Evolutionary conservation across 2,329 filamentous ascomycete species (phyloP), one percentile per base, ranked within the genome.

Genomic region (Seiridium cupressi): DNA sequence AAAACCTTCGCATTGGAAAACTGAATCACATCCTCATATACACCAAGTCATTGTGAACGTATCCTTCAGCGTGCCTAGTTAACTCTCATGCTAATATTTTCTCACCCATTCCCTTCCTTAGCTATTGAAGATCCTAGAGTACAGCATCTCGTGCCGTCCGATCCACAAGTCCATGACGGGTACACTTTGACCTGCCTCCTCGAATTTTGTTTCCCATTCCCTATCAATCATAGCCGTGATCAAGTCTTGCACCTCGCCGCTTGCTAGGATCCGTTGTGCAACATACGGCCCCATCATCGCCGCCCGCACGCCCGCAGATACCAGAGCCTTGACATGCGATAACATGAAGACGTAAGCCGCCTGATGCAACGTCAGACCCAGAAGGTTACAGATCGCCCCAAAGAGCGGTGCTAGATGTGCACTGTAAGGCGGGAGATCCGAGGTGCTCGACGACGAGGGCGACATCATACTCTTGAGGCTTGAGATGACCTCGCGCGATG

Each of bases 121-220:
- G 67, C 90, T 93, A 75, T 95, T 95, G 71, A 95, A 95, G 58
- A 95, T 94, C 67, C 91, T 85, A 61, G 90, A 93, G 73, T 95
- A 95, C 64, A 95, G 73, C 71, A 92, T 78, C 80, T 95, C 91
- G 73, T 95, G 91, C 70, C 91, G 82, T 3, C 91, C 91, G 69
- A 93, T 82, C 91, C 91, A 95, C 38, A 95, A 72, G 77, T 95
- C 91, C 84, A 94, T 87, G 1, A 88, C 83, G 1, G 91, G 91
- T 63, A 92, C 87, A 59, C 80, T 87, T 77, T 94, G 90, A 4
- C 89, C 90, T 3, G 91, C 90, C 63, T 88, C 83, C 60, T 90
- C 87, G 0, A 89, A 78, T 1, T 68, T 72, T 60, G 79, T 84
- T 11, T 79, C 66, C 84, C 84, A 88, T 67, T 89, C 87, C 60